Evolutionary conservation across 1,284 basidiomycete species (phyloP), one percentile per base, ranked within the genome.

Genomic region (Malassezia vespertilionis): DNA sequence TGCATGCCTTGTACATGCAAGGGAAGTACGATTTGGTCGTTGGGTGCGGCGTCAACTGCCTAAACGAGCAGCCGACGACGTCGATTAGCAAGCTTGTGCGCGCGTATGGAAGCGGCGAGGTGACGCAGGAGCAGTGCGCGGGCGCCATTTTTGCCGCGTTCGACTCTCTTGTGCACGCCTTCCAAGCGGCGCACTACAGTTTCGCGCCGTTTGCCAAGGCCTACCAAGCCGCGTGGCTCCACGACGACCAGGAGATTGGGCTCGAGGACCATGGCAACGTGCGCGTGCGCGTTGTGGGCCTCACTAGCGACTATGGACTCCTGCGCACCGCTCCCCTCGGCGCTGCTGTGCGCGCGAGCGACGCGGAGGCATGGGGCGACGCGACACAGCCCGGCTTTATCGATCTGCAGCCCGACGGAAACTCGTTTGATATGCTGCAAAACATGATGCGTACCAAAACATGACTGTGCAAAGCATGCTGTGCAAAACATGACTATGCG

Each of bases 381-480:
- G 14, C 30, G 21, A 6, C 35, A 26, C 14, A 37, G 20, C 33
- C 55, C 27, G 50, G 27, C 17, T 76, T 71, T 41, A 74, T 80
- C 33, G 79, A 81, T 60, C 64, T 81, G 17, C 91, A 95, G 71
- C 93, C 91, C 2, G 89, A 96, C 64, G 88, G 90, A 23, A 99
- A 99, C 71, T 86, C 85, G 64, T 96, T 97, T 63, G 91, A 96
- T 71, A 77, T 96, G 65, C 84, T 96, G 81, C 79, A 82, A 42
- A 86, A 87, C 23, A 72, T 97, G 68, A 89, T 97, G 65, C 33
- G 27, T 1, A 23, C 33, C 20, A 38, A 46, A 23, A 18, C 18
- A 14, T 12, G 8, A 2, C 3, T 20, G 17, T 35, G 34, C 11
- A 5, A 15, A 35, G 8, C 2, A 35, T 4, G 34, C 21, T 12